These are phyloP conservation scores for Suhomyces sp. DNA, from an alignment of 805 yeast genomes.

Conservation along the genomic window DNA sequence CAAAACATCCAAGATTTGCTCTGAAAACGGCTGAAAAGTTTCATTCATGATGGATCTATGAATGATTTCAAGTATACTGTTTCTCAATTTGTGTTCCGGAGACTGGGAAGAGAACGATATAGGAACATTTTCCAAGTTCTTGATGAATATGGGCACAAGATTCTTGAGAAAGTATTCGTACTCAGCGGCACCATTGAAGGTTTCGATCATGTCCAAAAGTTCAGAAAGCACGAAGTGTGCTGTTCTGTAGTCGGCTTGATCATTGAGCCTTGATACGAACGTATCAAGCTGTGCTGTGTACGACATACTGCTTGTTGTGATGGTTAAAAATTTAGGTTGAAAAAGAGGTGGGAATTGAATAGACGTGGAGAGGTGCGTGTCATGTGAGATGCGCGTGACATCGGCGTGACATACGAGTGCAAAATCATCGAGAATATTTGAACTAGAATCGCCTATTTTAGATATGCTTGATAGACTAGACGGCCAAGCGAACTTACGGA, in stretches of 20 bases:
- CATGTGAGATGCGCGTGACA: conserved; percentile 29
- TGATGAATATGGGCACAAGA: conserved; percentile 67
- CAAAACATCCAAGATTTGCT: conserved; percentile 55
- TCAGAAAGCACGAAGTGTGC: conserved; percentile 75
- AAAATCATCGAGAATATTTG: too few species aligned
- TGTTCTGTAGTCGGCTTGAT: conserved; percentile 51
- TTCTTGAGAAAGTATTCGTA: conserved; percentile 71
- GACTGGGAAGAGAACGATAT: conserved; percentile 65
- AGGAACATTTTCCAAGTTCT: conserved; percentile 64
- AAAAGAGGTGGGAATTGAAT: conserved; percentile 20
- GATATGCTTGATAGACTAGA: too few species aligned
- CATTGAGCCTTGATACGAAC: conserved; percentile 63
- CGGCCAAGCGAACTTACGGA: too few species aligned
- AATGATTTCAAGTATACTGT: conserved; percentile 70
- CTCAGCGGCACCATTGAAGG: conserved; percentile 76
- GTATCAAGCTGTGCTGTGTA: conserved; percentile 60
- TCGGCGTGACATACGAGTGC: background rate
- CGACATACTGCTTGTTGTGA: conserved; percentile 28
- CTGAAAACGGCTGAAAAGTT: conserved; percentile 67
- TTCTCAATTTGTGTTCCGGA: conserved; percentile 74
- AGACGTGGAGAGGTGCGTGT: conserved; percentile 10
- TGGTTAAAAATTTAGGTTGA: conserved; percentile 2
- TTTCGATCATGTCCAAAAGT: conserved; percentile 80
- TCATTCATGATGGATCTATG: conserved; percentile 84
- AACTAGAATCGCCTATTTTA: background rate